These are phyloP conservation scores for Candida montana DNA, from an alignment of 805 yeast species.

Conservation along the genomic window DNA sequence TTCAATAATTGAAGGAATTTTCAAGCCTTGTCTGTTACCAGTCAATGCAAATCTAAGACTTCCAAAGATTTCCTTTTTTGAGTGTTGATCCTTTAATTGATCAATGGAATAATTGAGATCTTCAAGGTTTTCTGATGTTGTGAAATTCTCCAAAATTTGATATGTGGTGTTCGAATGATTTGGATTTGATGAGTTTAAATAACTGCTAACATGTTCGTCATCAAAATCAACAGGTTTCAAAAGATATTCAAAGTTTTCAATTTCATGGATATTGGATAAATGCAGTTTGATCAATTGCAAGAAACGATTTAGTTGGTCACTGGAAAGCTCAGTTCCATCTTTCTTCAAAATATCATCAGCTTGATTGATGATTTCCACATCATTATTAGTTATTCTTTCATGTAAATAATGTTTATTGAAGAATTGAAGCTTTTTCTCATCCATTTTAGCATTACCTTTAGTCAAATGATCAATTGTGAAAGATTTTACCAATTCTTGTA, in stretches of 20 bases:
- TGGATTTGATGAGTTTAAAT: slow-evolving; percentile 19
- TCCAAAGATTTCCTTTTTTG: slow-evolving; percentile 44
- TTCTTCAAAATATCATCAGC: slow-evolving; percentile 19
- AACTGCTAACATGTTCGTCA: slow-evolving; percentile 27
- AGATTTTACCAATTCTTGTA: slow-evolving; percentile 44
- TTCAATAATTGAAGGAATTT: slow-evolving; percentile 51
- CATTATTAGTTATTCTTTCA: slow-evolving; percentile 33
- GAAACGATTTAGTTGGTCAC: slow-evolving; percentile 33
- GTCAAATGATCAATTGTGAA: slow-evolving; percentile 75
- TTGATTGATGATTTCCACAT: slow-evolving; percentile 33
- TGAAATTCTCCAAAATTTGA: slow-evolving; percentile 13
- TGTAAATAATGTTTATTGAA: slow-evolving; percentile 72
- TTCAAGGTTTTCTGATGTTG: background rate
- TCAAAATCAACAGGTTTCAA: slow-evolving; percentile 29
- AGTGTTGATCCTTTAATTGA: slow-evolving; percentile 18
- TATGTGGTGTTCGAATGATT: slow-evolving; percentile 8
- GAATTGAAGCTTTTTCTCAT: slow-evolving; percentile 63
- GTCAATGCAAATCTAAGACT: slow-evolving; percentile 62
- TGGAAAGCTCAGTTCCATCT: slow-evolving; percentile 14
- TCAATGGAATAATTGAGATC: slow-evolving; percentile 7
- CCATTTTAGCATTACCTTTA: slow-evolving; percentile 91
- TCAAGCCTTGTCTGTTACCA: slow-evolving; percentile 66
- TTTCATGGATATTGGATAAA: slow-evolving; percentile 49
- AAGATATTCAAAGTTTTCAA: slow-evolving; percentile 45
- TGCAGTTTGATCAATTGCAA: slow-evolving; percentile 42